Conservation (phyloP, 306 rosid species). For the Erythrophleum fordii region DNA sequence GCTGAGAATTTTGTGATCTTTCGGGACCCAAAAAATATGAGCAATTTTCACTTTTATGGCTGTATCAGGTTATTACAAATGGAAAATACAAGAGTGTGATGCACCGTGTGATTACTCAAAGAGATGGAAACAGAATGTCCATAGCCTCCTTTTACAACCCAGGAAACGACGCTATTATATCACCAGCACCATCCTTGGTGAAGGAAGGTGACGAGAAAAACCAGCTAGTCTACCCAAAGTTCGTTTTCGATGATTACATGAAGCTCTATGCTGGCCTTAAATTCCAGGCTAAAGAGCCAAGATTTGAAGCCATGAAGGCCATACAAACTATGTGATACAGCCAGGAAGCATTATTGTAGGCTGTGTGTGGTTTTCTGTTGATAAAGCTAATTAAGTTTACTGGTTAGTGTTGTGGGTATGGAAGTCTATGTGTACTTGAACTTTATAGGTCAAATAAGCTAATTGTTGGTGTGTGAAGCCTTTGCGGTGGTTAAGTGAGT, state of each 20-base stretch:
- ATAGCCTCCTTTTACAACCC: slow-evolving; percentile 92
- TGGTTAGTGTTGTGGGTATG: not conserved
- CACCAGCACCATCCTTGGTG: slow-evolving; percentile 68
- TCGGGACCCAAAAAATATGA: too few relatives aligned
- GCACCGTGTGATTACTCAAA: slow-evolving; percentile 72
- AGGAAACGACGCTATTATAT: slow-evolving; percentile 73
- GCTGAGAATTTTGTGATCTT: too few relatives aligned
- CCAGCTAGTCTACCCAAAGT: slow-evolving; percentile 64
- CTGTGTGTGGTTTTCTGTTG: not conserved
- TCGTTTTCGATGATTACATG: slow-evolving; percentile 91
- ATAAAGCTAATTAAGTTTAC: not conserved
- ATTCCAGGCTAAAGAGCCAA: slow-evolving; percentile 84
- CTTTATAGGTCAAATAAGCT: slow-evolving; percentile 21
- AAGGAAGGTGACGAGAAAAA: slow-evolving; percentile 45
- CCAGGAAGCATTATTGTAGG: not conserved
- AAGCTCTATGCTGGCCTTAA: slow-evolving; percentile 75
- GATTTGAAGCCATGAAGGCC: slow-evolving; percentile 86
- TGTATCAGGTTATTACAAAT: slow-evolving; percentile 71
- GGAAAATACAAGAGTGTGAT: slow-evolving; percentile 84
- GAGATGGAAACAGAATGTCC: slow-evolving; percentile 82
- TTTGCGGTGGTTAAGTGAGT: slow-evolving; percentile 38
- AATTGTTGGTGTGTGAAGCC: too few relatives aligned
- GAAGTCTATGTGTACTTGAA: slow-evolving; percentile 36
- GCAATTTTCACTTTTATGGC: too few relatives aligned
- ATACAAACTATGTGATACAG: slow-evolving; percentile 58